Conservation (phyloP, 2,329 filamentous ascomycete genomes). For the Ciborinia camelliae region DNA sequence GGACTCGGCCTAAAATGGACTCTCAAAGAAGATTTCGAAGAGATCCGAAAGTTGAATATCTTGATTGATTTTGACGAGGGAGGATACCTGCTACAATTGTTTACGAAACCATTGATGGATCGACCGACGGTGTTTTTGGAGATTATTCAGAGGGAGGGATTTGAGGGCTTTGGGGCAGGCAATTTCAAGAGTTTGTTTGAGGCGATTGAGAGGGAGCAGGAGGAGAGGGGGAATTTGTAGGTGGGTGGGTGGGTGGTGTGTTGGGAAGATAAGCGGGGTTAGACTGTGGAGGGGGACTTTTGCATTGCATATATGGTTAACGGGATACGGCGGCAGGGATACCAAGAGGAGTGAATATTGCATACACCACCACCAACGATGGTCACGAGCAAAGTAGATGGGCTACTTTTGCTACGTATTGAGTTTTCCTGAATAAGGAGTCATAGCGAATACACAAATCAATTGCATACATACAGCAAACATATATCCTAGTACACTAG, state of each 20-base stretch:
- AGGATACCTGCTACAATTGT: slow-evolving; percentile 75
- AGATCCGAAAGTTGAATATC: slow-evolving; percentile 74
- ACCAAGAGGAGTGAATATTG: too few relatives aligned
- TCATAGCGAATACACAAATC: too few relatives aligned
- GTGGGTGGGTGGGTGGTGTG: neutral
- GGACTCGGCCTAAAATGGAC: slow-evolving; percentile 52
- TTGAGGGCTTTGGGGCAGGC: slow-evolving; percentile 87
- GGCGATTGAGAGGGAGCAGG: slow-evolving; percentile 92
- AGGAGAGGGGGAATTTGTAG: slow-evolving; percentile 75
- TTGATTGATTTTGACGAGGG: slow-evolving; percentile 93
- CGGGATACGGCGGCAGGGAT: too few relatives aligned
- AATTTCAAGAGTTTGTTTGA: slow-evolving; percentile 96
- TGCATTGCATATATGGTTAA: too few relatives aligned
- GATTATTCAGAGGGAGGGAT: slow-evolving; percentile 90
- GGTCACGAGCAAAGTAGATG: too few relatives aligned
- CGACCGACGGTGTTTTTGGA: slow-evolving; percentile 93
- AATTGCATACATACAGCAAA: too few relatives aligned
- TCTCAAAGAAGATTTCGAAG: slow-evolving; percentile 76
- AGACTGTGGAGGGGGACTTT: too few relatives aligned
- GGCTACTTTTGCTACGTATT: too few relatives aligned
- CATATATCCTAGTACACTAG: too few relatives aligned
- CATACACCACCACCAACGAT: too few relatives aligned
- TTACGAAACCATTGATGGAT: slow-evolving; percentile 88
- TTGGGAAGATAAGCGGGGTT: too few relatives aligned
- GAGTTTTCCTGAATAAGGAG: too few relatives aligned